Evolutionary conservation across 768 basidiomycete species (phyloP), one percentile per base, ranked within the genome.

Genomic region (Kondoa malvinella): DNA sequence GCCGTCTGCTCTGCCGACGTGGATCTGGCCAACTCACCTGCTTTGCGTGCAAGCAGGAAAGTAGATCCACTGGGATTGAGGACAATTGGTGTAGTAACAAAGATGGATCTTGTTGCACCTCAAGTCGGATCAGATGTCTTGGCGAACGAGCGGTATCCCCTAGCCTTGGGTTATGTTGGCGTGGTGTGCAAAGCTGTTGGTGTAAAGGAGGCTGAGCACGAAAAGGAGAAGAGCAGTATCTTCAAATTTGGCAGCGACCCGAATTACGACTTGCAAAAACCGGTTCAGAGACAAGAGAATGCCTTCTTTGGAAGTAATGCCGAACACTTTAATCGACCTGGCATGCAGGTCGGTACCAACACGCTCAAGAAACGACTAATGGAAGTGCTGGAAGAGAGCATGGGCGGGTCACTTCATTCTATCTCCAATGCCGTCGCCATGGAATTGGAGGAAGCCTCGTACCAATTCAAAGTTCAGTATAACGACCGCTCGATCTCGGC

Each of bases 401-500:
- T 99, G 95, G 88, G 92, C 0, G 88, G 88, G 1, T 92, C 91
- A 40, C 81, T 99, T 2, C 92, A 96, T 74, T 86, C 89, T 1
- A 97, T 99, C 76, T 89, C 89, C 68, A 97, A 97, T 77, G 91
- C 91, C 1, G 95, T 97, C 12, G 91, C 95, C 74, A 84, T 96
- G 50, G 95, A 99, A 76, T 81, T 99, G 8, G 95, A 99, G 77
- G 95, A 97, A 74, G 86, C 95, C 1, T 86, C 86, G 15, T 99
- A 99, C 77, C 95, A 97, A 77, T 99, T 99, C 84, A 99, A 99
- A 78, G 95, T 99, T 1, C 87, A 92, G 76, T 90, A 89, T 79
- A 99, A 99, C 75, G 95, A 99, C 78, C 85, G 90, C 27, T 83
- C 89, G 27, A 88, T 96, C 69, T 87, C 88, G 0, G 86, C 95